A percentile compares a stretch with the other conserved stretches of the same genome.
Conservation (phyloP, 306 rosid genomes). For the Quercus parvula region DNA sequence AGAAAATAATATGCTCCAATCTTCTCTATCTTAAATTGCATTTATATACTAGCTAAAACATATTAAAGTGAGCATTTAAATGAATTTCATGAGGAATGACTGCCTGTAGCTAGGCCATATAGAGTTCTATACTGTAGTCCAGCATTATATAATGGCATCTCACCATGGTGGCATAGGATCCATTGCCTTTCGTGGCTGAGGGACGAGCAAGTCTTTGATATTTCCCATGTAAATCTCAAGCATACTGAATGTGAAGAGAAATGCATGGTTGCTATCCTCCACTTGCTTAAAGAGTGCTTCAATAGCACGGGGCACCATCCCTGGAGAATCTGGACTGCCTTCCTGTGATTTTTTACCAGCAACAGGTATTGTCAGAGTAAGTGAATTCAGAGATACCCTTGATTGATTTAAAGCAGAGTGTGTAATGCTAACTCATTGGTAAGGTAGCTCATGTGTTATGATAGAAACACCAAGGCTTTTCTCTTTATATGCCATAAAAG, state of each 20-base stretch:
- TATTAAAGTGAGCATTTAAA: not conserved
- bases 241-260: slow-evolving; percentile 40
- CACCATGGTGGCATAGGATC: slow-evolving; percentile 32
- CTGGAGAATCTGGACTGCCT: slow-evolving; percentile 32
- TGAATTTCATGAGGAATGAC: not conserved
- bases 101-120: not conserved
- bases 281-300: slow-evolving; percentile 38
- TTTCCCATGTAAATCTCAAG: slow-evolving; percentile 47
- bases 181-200: slow-evolving; percentile 30
- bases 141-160: not conserved
- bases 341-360: slow-evolving; percentile 21
- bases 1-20: not conserved
- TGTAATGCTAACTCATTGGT: not conserved
- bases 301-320: slow-evolving; percentile 37
- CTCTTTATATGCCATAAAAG: not conserved
- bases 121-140: not conserved
- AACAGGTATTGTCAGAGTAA: not conserved
- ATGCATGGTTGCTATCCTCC: slow-evolving; percentile 24
- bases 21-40: not conserved
- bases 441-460: not conserved
- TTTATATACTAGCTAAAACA: not conserved
- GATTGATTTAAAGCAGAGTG: not conserved
- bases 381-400: not conserved
- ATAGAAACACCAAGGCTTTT: not conserved
- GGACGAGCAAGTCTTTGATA: slow-evolving; percentile 36